phyloP scores from a whole-genome alignment of 768 basidiomycete species.

The Mycena chlorophos region DNA sequence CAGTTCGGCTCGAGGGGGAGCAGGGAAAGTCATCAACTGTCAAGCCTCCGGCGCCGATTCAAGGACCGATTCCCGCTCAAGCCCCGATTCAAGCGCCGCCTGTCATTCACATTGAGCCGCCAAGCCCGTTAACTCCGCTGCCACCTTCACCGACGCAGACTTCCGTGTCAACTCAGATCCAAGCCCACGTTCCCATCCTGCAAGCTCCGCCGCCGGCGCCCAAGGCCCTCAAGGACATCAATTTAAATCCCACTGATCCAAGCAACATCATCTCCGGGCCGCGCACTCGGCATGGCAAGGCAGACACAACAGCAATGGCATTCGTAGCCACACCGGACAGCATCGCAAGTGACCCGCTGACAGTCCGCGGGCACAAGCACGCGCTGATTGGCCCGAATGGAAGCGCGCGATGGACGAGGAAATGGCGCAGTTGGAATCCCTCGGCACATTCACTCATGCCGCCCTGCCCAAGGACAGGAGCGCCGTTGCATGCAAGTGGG shows the following conservation, averaged over 20 bases:
- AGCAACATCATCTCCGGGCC: too few species aligned
- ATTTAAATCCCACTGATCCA: too few species aligned
- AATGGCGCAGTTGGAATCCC: constrained; percentile 14
- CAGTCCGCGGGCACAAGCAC: constrained; percentile 18
- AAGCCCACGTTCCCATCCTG: too few species aligned
- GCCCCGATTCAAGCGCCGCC: not conserved
- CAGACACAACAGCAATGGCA: not conserved
- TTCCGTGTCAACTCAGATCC: too few species aligned
- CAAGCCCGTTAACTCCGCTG: too few species aligned
- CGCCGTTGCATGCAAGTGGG: constrained; percentile 24
- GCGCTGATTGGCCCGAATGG: constrained; percentile 22
- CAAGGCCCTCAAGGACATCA: too few species aligned
- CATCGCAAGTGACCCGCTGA: constrained; percentile 7
- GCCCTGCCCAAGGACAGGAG: constrained; percentile 17
- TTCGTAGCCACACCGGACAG: constrained; percentile 16
- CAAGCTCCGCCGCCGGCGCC: too few species aligned
- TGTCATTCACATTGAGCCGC: too few species aligned
- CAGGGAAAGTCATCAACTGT: not conserved
- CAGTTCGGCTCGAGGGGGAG: constrained; percentile 13
- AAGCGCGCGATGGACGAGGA: constrained; percentile 19
- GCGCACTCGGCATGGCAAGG: too few species aligned
- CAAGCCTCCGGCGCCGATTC: constrained; percentile 5
- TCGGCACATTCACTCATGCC: constrained; percentile 22
- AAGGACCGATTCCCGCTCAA: not conserved
- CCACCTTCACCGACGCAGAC: too few species aligned